Base-by-base conservation (phyloP, 345 rosid species). In the Aegle marmelos region DNA sequence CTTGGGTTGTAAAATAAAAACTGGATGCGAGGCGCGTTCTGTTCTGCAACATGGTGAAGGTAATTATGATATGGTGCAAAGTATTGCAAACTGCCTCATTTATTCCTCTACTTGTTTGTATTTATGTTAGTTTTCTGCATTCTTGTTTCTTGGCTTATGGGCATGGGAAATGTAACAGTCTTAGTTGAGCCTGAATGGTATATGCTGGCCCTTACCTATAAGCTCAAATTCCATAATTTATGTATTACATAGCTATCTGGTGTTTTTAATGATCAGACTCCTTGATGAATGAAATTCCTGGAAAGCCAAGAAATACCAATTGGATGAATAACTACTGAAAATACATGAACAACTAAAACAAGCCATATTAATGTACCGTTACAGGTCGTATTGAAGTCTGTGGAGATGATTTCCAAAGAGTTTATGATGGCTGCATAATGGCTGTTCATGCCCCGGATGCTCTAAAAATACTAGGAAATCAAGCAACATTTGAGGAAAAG, bases 401-500 rank as follows among this genome's bases (percentile, higher is more conserved):
- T 80, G 85, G 64, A 78, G 90, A 93, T 72, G 96, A 86, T 2
- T 78, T 82, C 2, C 54, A 85, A 76, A 94, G 88, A 68, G 80
- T 67, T n/a, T 91, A 77, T 60, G 80, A 77, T n/a, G 80, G 87
- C 9, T 89, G 97, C 77, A 85, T 93, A 62, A 45, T 95, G 70
- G 92, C 90, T 39, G 82, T 82, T 81, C 98, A 92, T 85, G 94
- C 93, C 61, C 98, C 99, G 1, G 97, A 95, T 84, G 91, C 94
- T 62, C 65, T 95, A 71, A 76, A 76, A 72, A 62, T 95, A 68
- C 84, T 95, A 78, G 95, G 96, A 7, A 75, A 82, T 14, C 82
- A 87, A 82, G 95, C 89, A 39, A 92, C 96, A 19, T 92, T 75
- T 54, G 93, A 95, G 54, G 99, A 93, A 85, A 61, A 16, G 57